phyloP scores from a whole-genome alignment of 2,329 filamentous ascomycete species.

The Aspergillus tamarii region DNA sequence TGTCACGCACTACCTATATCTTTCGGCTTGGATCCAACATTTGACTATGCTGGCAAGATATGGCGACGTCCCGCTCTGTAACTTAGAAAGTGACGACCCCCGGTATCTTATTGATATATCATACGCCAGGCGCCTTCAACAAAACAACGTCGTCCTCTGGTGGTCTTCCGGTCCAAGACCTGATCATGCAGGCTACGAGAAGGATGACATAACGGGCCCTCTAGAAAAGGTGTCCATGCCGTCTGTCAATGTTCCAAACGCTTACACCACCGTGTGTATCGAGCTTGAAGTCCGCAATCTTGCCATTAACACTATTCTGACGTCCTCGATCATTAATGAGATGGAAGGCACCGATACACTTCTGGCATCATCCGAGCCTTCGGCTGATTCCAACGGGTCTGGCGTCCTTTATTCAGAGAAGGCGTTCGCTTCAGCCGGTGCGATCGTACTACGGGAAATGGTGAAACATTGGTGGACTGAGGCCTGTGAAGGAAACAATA shows the following conservation, averaged over 20 bases:
- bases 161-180: conserved; percentile 88
- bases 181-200: conserved; percentile 94
- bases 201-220: conserved; percentile 81
- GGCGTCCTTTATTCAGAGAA: conserved; percentile 81
- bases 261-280: conserved; percentile 94
- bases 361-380: conserved; percentile 73
- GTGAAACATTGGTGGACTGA: conserved; percentile 98
- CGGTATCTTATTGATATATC: conserved; percentile 94
- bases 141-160: conserved; percentile 93
- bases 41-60: conserved; percentile 86
- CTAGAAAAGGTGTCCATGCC: conserved; percentile 91
- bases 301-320: conserved; percentile 96
- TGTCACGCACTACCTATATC: conserved; percentile 84
- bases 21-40: conserved; percentile 91
- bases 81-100: conserved; percentile 91
- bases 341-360: conserved; percentile 87
- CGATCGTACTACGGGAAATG: conserved; percentile 93
- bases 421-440: conserved; percentile 88
- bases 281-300: conserved; percentile 93
- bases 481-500: conserved; percentile 83
- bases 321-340: conserved; percentile 94
- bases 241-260: conserved; percentile 87
- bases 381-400: conserved; percentile 63
- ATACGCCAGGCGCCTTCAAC: conserved; percentile 85
- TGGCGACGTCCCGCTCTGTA: conserved; percentile 92